A percentile compares a stretch with the other conserved stretches of the same genome.
phyloP scores from a whole-genome alignment of 2,329 filamentous ascomycete species.

The Kalmusia sp. region DNA sequence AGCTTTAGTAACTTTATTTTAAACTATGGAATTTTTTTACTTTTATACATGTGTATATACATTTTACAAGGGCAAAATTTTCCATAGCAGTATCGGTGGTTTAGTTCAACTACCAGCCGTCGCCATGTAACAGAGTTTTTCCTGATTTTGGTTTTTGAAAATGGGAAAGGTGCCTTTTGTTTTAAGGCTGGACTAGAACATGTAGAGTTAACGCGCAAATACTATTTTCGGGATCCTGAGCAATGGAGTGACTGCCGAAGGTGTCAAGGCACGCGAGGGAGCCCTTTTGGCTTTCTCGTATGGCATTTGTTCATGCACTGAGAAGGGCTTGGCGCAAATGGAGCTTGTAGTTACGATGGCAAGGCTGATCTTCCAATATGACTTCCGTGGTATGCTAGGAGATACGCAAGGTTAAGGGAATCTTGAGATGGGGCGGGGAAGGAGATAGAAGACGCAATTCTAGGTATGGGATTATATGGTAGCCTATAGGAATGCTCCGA shows the following conservation, averaged over 20 bases:
- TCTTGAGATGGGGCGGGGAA: conserved; percentile 10
- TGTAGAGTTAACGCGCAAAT: too few species aligned
- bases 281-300: conserved; percentile 13
- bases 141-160: too few species aligned
- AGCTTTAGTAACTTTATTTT: too few species aligned
- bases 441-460: conserved; percentile 15
- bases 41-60: too few species aligned
- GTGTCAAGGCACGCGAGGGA: conserved; percentile 8
- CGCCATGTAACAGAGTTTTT: too few species aligned
- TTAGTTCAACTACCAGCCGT: too few species aligned
- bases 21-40: too few species aligned
- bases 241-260: conserved; percentile 10
- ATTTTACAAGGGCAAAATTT: too few species aligned
- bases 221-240: too few species aligned
- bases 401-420: conserved; percentile 6
- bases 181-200: too few species aligned
- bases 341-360: conserved; percentile 12
- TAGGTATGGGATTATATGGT: conserved; percentile 11
- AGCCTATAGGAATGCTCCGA: conserved; percentile 13
- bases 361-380: conserved; percentile 9
- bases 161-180: too few species aligned
- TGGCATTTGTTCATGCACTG: conserved; percentile 6
- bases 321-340: conserved; percentile 10
- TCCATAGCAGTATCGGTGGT: too few species aligned
- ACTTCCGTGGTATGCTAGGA: conserved; percentile 11